Base-by-base conservation (phyloP, 257 asterid species). In the Solanum lignicaule region DNA sequence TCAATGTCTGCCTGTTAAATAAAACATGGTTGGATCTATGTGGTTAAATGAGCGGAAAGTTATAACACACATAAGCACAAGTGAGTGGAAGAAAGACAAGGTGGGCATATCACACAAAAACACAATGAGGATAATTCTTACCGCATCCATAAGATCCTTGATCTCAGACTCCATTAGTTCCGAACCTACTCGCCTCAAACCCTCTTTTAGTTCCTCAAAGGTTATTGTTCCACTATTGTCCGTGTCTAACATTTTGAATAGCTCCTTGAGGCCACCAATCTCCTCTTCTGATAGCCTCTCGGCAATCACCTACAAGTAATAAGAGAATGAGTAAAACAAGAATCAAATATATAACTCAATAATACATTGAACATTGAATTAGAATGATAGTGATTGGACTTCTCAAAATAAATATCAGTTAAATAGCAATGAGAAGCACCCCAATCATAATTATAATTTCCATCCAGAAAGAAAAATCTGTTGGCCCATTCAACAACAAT, bases 101-200 rank as follows among this genome's bases (percentile, higher is more conserved):
- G 21, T 29, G 43, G 32, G 27, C 74, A 32, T 5, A 65, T 73
- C 68, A 88, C 82, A 16, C 36, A 32, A 84, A 58, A 65, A 81
- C 74, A 39, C 18, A 52, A 36, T 58, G 62, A 15, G 55, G 84
- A 87, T 33, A 69, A 68, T 81, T 79, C 90, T 29, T 93, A 96
- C 99, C 27, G 99, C 98, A 16, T 92, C 92, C 99, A 96, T 96
- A 58, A 96, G 98, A 90, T 93, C 95, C 91, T 94, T 94, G 72
- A 96, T 96, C 91, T 96, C 99, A 32, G 99, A 94, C 89, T 96
- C 99, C 98, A 95, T 95, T 15, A 96, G 92, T 88, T 95, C 98
- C 20, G 99, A 95, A 35, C 99, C 99, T 20, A 96, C 99, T 91
- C 95, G 88, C 90, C 88, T 91, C 89, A 95, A 89, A 38, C 99